phyloP scores from a whole-genome alignment of 225 moss, liverwort and hornwort genomes.

The Pseudisothecium myosuroides region DNA sequence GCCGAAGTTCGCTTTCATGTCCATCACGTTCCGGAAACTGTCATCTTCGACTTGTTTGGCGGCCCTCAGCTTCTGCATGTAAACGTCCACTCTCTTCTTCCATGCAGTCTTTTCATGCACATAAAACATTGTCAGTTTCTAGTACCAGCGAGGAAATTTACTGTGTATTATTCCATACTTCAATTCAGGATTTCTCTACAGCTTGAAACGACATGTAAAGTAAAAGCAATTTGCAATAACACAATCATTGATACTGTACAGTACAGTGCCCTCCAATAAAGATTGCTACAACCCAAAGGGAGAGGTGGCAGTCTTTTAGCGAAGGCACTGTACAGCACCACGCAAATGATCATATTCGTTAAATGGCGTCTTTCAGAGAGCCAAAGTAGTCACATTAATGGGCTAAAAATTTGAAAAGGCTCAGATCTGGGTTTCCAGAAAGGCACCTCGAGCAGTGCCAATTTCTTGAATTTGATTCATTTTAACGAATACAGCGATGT shows the following conservation, averaged over 20 bases:
- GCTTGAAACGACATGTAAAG: not conserved
- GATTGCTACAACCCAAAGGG: not conserved
- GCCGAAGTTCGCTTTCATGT: constrained; percentile 96
- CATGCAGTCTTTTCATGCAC: constrained; percentile 40
- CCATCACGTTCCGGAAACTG: constrained; percentile 87
- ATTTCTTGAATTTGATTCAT: not conserved
- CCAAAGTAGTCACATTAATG: no score
- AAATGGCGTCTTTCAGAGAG: not conserved
- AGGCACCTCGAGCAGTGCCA: not conserved
- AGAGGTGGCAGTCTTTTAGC: not conserved
- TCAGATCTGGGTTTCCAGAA: not conserved
- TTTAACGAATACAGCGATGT: not conserved
- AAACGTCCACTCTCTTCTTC: constrained; percentile 61
- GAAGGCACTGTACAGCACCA: not conserved
- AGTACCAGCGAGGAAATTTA: not conserved
- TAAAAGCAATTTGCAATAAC: not conserved
- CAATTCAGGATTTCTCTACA: not conserved
- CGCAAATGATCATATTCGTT: not conserved
- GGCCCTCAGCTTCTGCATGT: constrained; percentile 65
- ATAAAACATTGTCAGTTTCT: not conserved
- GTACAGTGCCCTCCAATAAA: not conserved
- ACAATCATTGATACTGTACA: not conserved
- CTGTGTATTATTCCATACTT: not conserved
- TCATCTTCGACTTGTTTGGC: constrained; percentile 46
- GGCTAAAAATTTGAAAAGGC: not conserved